Evolutionary conservation across 768 basidiomycete species (phyloP), one percentile per base, ranked within the genome.

Genomic region (Lyophyllum atratum): DNA sequence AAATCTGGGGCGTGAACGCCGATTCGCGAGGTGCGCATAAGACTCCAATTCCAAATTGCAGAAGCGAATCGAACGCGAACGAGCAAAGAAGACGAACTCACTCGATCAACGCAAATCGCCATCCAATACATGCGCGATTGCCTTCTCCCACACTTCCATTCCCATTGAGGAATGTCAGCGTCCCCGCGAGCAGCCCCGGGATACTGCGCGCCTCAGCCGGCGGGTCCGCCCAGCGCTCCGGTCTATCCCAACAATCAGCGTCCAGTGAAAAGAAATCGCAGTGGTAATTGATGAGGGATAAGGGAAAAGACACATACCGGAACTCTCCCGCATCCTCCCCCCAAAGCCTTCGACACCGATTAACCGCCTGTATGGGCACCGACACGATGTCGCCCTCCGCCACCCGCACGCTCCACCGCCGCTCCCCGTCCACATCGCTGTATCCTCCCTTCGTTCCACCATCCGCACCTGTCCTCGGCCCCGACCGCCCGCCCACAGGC

Each of bases 301-400:
- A 19, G 39, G 15, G 26, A 49, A 62, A 59, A 65, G 47, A 63
- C 44, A 67, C 77, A 50, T 72, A 81, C 73, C 81, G 75, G 74
- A 90, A 90, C 59, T 71, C 73, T 40, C 74, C 66, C n/a, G 86
- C 86, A 65, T 92, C 86, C 25, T 74, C 74, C 14, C 90, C 89
- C 84, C 87, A 92, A 19, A 86, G 70, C 29, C 70, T 72, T 50
- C 55, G 54, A 59, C 74, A 76, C 63, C 80, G 79, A 69, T 92
- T 88, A 65, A 87, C 76, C 0, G 83, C 80, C 60, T 80, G 76
- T 47, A 86, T 82, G 7, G 84, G 83, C 48, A 90, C 75, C 1
- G 80, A 80, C 65, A 89, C 76, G 59, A 80, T 79, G 61, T 86
- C 84, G 46, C 83, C 77, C 61, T 75, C 73, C 52, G 74, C 65